Percentiles rank a stretch among this genome's conserved stretches.
These are phyloP conservation scores for Backusella liffmaniae DNA, from an alignment of 192 early-diverging fungal species.

Conservation along the genomic window DNA sequence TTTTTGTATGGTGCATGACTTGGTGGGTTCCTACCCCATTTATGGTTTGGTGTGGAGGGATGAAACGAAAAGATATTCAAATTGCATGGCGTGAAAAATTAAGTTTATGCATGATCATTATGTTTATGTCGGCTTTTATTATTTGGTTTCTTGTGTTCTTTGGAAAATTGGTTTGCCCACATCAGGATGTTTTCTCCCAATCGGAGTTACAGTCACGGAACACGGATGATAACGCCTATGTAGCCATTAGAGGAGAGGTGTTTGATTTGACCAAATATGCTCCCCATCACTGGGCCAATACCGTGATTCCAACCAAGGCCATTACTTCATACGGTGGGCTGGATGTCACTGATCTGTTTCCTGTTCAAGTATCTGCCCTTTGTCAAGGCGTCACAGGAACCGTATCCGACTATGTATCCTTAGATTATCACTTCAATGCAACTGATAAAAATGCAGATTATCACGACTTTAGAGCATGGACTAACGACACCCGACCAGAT, in stretches of 20 bases:
- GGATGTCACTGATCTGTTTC: slow-evolving; percentile 67
- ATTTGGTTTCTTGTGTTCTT: slow-evolving; percentile 83
- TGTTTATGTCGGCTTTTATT: slow-evolving; percentile 72
- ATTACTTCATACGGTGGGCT: slow-evolving; percentile 59
- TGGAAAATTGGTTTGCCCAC: slow-evolving; percentile 71
- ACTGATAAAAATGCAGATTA: slow-evolving; percentile 53
- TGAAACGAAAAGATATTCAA: slow-evolving; percentile 75
- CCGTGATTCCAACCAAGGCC: slow-evolving; percentile 51
- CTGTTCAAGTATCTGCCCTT: slow-evolving; percentile 67
- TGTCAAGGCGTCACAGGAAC: slow-evolving; percentile 36
- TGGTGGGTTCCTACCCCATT: slow-evolving; percentile 79
- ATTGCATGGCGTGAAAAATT: slow-evolving; percentile 98
- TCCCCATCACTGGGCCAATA: slow-evolving; percentile 46
- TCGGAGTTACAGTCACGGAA: slow-evolving; percentile 47
- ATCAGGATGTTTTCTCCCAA: slow-evolving; percentile 69
- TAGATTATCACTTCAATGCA: slow-evolving; percentile 49
- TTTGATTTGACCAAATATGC: slow-evolving; percentile 74
- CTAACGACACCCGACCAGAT: slow-evolving; percentile 56
- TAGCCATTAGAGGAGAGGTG: slow-evolving; percentile 76
- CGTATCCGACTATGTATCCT: slow-evolving; percentile 43
- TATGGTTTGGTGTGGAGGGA: slow-evolving; percentile 71
- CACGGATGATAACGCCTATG: slow-evolving; percentile 52
- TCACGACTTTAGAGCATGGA: slow-evolving; percentile 72
- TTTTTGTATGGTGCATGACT: slow-evolving; percentile 72
- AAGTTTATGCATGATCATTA: slow-evolving; percentile 83